Base-by-base conservation (phyloP, 1,284 basidiomycete genomes). In the Rhodotorula sp. region DNA sequence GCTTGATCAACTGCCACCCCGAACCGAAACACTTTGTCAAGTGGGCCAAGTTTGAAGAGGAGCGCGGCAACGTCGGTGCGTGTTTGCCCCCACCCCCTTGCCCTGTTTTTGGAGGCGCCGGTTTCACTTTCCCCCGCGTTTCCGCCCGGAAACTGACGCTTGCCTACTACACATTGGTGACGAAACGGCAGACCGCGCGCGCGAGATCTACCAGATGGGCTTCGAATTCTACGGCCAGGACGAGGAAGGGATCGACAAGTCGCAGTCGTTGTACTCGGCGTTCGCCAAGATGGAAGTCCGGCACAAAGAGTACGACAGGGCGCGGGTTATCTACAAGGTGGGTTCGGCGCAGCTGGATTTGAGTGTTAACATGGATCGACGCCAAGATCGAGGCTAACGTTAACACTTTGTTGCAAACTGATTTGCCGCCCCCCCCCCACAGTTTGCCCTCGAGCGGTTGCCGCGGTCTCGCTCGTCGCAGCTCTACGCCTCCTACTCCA, bases 261-360 rank as follows among this genome's bases (percentile, higher is more conserved):
- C 94, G 4, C 95, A 99, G 80, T 91, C 89, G 24, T 93, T 99
- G 20, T 99, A 97, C 80, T 91, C 87, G 66, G 90, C 93, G 0
- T 99, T 99, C 82, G 95, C 95, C 0, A 95, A 93, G 83, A 97
- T 99, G 94, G 96, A 99, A 83, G 96, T 89, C 15, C 84, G 95
- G 59, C 80, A 93, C 78, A 97, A 97, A 82, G 95, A 99, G 83
- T 96, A 89, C 81, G 96, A 99, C 69, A 89, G 96, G 54, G 95
- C 96, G 5, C 84, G 96, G 66, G 93, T 95, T 42, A 97, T 99
- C 76, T 99, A 96, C 84, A 98, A 98, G 84, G 92, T 88, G 77
- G 49, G 80, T 76, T 3, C 24, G 1, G 17, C 12, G 20, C 60
- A 18, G 14, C 20, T 56, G 26, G 53, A 55, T 62, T 37, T 15